phyloP scores from a whole-genome alignment of 768 basidiomycete genomes.

The Goffeauzyma gilvescens region DNA sequence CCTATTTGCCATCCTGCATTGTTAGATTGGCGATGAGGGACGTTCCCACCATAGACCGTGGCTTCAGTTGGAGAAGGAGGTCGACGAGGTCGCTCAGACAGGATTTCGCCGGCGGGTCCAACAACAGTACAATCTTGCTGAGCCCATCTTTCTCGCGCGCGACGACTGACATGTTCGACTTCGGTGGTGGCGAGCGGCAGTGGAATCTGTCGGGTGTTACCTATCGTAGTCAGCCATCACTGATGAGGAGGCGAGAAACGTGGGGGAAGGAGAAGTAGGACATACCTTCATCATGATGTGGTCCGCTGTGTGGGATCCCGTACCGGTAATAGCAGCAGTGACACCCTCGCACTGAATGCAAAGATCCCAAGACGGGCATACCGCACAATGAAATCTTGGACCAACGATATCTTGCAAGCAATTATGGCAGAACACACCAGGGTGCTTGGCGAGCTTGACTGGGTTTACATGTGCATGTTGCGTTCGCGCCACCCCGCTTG shows the following conservation, averaged over 20 bases:
- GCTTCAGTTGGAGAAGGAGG: conserved; percentile 46
- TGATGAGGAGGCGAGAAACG: not conserved
- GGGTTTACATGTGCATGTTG: not conserved
- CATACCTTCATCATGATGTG: conserved; percentile 86
- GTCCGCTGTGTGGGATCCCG: conserved; percentile 24
- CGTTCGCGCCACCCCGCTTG: too few species aligned
- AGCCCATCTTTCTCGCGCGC: conserved; percentile 57
- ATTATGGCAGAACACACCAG: conserved; percentile 67
- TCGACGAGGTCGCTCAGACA: conserved; percentile 30
- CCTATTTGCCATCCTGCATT: not conserved
- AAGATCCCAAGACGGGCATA: conserved; percentile 46
- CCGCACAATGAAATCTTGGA: conserved; percentile 77
- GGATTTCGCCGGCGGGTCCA: conserved; percentile 32
- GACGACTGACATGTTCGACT: conserved; percentile 54
- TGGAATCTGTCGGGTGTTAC: conserved; percentile 65
- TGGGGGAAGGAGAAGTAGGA: too few species aligned
- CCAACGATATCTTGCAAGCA: conserved; percentile 80
- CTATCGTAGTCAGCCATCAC: not conserved
- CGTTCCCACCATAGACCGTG: conserved; percentile 43
- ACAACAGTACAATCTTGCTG: conserved; percentile 53
- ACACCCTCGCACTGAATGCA: conserved; percentile 30
- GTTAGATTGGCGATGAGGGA: not conserved
- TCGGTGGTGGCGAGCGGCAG: conserved; percentile 56
- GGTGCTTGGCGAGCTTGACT: conserved; percentile 52
- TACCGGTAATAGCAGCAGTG: conserved; percentile 4